Conservation (phyloP, 129 eudicot species). For the Pulicaria dysenterica region DNA sequence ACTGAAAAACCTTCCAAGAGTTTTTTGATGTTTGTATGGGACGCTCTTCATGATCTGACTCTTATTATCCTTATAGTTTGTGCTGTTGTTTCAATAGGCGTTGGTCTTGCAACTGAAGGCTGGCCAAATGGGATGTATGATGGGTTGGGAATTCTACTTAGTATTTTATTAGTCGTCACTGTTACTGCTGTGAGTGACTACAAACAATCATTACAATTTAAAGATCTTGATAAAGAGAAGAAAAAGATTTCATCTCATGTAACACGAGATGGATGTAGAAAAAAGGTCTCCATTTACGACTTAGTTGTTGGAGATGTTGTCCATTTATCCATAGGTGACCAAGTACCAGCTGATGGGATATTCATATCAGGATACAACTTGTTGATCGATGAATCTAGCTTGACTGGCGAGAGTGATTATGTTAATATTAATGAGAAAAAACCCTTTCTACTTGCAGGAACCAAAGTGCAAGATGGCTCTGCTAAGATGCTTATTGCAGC, state of each 20-base stretch:
- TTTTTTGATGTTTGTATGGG: constrained; percentile 82
- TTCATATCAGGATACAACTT: constrained; percentile 67
- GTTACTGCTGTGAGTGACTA: constrained; percentile 85
- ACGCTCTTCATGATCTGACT: constrained; percentile 74
- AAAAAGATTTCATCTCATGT: constrained; percentile 71
- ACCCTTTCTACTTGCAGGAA: constrained; percentile 76
- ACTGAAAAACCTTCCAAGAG: constrained; percentile 76
- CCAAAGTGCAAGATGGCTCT: constrained; percentile 85
- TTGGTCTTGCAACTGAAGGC: constrained; percentile 83
- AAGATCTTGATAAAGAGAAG: constrained; percentile 76
- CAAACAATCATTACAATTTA: constrained; percentile 71
- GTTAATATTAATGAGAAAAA: constrained; percentile 45
- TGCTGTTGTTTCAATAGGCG: constrained; percentile 77
- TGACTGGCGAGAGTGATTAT: constrained; percentile 82
- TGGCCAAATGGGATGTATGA: constrained; percentile 73
- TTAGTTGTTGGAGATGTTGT: constrained; percentile 86
- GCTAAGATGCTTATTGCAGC: constrained; percentile 79
- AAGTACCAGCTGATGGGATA: constrained; percentile 86
- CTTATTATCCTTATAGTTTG: constrained; percentile 73
- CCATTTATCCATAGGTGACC: constrained; percentile 68
- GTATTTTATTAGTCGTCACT: constrained; percentile 63
- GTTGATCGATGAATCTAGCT: constrained; percentile 71
- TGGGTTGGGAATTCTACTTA: constrained; percentile 74
- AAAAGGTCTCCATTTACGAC: constrained; percentile 64
- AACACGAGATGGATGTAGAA: constrained; percentile 58